Conservation (phyloP, 139 green algal genomes). For the Chlamydomonas incerta region DNA sequence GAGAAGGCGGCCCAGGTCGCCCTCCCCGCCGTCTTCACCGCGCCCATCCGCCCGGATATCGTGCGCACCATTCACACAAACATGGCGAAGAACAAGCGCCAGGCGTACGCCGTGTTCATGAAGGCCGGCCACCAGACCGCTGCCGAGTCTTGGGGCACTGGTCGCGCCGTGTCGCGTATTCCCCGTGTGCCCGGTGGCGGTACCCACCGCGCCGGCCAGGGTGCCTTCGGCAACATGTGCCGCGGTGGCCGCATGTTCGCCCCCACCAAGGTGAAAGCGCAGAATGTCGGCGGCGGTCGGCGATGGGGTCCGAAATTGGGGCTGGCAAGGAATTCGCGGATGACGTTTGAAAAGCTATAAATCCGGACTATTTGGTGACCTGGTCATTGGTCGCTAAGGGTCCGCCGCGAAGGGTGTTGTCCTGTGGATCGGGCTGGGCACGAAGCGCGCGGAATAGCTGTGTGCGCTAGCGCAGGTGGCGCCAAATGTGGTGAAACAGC, state of each 20-base stretch:
- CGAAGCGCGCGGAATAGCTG: no score
- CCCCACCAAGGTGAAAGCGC: slow-evolving; percentile 86
- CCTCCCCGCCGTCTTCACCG: slow-evolving; percentile 92
- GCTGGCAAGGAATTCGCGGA: no score
- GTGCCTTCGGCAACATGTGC: slow-evolving; percentile 99
- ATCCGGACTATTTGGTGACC: no score
- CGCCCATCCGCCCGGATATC: slow-evolving; percentile 94
- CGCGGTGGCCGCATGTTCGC: slow-evolving; percentile 98
- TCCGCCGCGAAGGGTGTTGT: no score
- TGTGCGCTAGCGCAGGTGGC: no score
- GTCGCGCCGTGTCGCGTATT: slow-evolving; percentile 99
- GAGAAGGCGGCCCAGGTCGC: slow-evolving; percentile 75
- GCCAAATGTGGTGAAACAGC: no score
- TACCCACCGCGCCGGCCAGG: slow-evolving; percentile 96
- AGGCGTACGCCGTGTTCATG: slow-evolving; percentile 95
- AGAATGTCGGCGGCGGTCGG: no score
- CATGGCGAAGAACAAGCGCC: slow-evolving; percentile 97
- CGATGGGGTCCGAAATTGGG: no score
- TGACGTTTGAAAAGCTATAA: no score
- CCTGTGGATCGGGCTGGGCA: no score
- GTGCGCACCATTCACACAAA: slow-evolving; percentile 93
- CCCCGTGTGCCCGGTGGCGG: slow-evolving; percentile 94
- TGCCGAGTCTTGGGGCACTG: slow-evolving; percentile 99
- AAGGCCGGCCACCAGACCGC: slow-evolving; percentile 97
- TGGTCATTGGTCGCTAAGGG: no score